phyloP scores from a whole-genome alignment of 306 rosid species.

The Trifolium repens region DNA sequence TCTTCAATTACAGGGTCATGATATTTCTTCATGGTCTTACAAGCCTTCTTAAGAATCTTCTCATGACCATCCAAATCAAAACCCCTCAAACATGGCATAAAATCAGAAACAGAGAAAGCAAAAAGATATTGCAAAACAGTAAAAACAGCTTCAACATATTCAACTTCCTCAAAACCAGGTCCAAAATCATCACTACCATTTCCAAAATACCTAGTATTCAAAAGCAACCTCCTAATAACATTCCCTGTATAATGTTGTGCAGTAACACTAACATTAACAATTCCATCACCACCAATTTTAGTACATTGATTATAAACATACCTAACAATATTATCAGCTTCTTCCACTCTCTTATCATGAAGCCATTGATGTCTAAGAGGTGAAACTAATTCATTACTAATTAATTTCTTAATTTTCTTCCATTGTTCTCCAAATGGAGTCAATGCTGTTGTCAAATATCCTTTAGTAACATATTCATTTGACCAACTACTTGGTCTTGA shows the following conservation, averaged over 20 bases:
- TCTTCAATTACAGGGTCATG: background rate
- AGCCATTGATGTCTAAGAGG: constrained; percentile 25
- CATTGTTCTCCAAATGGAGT: constrained; percentile 36
- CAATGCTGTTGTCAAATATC: background rate
- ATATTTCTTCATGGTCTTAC: background rate
- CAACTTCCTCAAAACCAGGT: background rate
- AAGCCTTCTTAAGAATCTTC: background rate
- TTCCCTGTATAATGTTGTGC: constrained; percentile 36
- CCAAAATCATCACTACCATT: constrained; percentile 36
- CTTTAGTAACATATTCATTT: background rate
- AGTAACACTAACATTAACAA: background rate
- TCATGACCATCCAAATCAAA: background rate
- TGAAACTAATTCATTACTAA: constrained; percentile 30
- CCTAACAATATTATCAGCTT: constrained; percentile 38
- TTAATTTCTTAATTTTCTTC: constrained; percentile 42
- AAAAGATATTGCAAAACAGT: background rate
- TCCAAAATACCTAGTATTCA: constrained; percentile 32
- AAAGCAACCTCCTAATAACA: constrained; percentile 35
- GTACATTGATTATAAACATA: constrained; percentile 27
- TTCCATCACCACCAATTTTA: background rate
- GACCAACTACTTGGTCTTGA: background rate
- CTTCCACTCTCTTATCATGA: constrained; percentile 39
- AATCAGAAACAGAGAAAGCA: constrained; percentile 21
- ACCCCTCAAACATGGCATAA: constrained; percentile 14
- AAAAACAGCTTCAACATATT: constrained; percentile 14